phyloP scores from a whole-genome alignment of 2,329 filamentous ascomycete genomes.

The Phoma herbarum region DNA sequence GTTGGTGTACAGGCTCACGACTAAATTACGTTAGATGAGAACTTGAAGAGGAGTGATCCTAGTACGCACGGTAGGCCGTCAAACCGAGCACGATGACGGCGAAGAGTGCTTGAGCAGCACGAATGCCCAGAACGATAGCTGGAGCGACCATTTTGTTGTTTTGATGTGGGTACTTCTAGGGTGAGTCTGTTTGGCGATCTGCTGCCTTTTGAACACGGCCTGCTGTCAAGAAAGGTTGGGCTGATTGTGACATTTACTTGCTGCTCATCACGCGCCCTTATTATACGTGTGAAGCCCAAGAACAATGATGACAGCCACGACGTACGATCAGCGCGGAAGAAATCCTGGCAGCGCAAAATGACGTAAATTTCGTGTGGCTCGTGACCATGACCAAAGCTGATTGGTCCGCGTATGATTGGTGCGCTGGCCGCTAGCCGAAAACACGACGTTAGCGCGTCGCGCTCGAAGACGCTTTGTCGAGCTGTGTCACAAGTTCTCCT shows the following conservation, averaged over 20 bases:
- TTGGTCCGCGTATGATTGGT: constrained; percentile 27
- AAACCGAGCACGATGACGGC: constrained; percentile 79
- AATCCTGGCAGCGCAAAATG: constrained; percentile 12
- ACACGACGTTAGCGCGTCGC: constrained; percentile 1
- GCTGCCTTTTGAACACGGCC: constrained; percentile 8
- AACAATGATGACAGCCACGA: constrained; percentile 35
- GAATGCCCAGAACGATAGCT: constrained; percentile 66
- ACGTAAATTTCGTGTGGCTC: constrained; percentile 26
- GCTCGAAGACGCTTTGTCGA: constrained; percentile 3
- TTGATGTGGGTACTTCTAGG: too few species aligned
- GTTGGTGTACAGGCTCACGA: constrained; percentile 60
- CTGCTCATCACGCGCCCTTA: constrained; percentile 18
- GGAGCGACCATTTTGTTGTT: constrained; percentile 36
- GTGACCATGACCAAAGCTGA: constrained; percentile 16
- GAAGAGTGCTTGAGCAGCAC: constrained; percentile 73
- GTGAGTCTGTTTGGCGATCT: not conserved
- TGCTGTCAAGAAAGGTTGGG: constrained; percentile 11
- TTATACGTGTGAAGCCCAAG: constrained; percentile 28
- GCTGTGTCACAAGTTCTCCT: constrained; percentile 3
- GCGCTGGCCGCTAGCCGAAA: constrained; percentile 10
- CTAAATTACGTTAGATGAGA: constrained; percentile 12
- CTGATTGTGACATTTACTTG: constrained; percentile 3
- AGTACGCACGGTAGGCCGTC: constrained; percentile 72
- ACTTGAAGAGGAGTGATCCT: not conserved
- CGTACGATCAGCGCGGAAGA: constrained; percentile 10